Evolutionary conservation across 2,329 filamentous ascomycete genomes (phyloP).

Genomic region (Colletotrichum caudatum): DNA sequence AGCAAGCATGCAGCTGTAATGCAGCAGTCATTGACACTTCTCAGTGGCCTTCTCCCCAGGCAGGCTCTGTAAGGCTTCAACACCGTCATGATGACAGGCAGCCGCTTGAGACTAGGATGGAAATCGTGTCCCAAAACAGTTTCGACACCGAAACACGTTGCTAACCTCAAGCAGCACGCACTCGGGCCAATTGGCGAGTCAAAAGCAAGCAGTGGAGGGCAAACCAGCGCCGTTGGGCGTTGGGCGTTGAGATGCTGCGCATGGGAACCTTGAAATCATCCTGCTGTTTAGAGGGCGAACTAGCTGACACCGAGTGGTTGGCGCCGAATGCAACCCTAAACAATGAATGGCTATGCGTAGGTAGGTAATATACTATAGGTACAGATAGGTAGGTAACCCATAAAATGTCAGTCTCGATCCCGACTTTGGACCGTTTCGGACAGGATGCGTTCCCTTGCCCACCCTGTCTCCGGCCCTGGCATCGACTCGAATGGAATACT

Average conservation of each 20-base stretch:
- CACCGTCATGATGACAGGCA: background rate
- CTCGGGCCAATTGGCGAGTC: constrained; percentile 6
- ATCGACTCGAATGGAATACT: constrained; percentile 6
- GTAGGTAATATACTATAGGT: too few relatives aligned
- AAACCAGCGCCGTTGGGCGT: background rate
- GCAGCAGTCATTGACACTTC: background rate
- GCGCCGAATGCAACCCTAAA: constrained; percentile 14
- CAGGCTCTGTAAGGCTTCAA: constrained; percentile 1
- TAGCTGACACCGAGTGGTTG: constrained; percentile 25
- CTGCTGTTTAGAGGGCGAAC: constrained; percentile 10
- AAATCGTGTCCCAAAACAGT: background rate
- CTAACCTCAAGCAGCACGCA: background rate
- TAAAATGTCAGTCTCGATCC: constrained; percentile 1
- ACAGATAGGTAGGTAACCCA: background rate
- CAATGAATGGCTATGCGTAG: too few relatives aligned
- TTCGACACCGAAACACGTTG: constrained; percentile 3
- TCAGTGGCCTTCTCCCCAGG: background rate
- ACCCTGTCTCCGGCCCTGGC: background rate
- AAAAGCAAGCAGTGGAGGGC: background rate
- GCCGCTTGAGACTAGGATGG: background rate
- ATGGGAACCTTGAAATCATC: constrained; percentile 28
- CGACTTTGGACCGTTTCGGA: constrained; percentile 16
- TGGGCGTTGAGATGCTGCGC: constrained; percentile 11
- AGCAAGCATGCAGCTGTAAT: constrained; percentile 10
- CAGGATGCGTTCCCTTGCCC: background rate